A percentile compares a stretch with the other conserved stretches of the same genome.
Evolutionary conservation across 306 rosid genomes (phyloP).

Genomic region (Pterocarpus santalinus): DNA sequence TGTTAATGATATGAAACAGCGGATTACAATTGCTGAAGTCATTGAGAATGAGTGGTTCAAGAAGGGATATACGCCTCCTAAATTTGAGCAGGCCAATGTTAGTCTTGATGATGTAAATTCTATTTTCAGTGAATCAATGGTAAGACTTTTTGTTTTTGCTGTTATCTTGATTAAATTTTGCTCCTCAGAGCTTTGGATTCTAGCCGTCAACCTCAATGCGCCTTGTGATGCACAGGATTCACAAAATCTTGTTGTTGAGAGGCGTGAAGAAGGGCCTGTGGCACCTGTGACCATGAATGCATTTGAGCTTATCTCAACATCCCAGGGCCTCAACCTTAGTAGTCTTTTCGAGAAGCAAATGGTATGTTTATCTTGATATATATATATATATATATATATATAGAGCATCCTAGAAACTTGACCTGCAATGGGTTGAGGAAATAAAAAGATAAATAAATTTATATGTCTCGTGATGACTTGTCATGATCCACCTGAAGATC

Average conservation of each 20-base stretch:
- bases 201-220: slow-evolving; percentile 39
- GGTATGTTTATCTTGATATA: slow-evolving; percentile 52
- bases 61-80: slow-evolving; percentile 89
- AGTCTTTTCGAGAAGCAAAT: slow-evolving; percentile 91
- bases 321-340: slow-evolving; percentile 92
- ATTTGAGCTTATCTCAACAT: slow-evolving; percentile 92
- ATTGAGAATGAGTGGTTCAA: slow-evolving; percentile 96
- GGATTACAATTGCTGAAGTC: slow-evolving; percentile 83
- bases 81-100: slow-evolving; percentile 78
- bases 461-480: slow-evolving; percentile 3
- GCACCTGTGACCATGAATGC: slow-evolving; percentile 94
- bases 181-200: slow-evolving; percentile 31
- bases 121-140: slow-evolving; percentile 72
- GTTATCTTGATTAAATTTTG: slow-evolving; percentile 32
- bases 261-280: slow-evolving; percentile 63
- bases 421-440: slow-evolving; percentile 13
- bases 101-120: slow-evolving; percentile 78
- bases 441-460: neutral
- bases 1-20: slow-evolving; percentile 59
- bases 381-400: too few species aligned
- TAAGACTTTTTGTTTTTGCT: slow-evolving; percentile 49
- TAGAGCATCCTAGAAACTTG: neutral
- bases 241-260: slow-evolving; percentile 78
- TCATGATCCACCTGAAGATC: neutral
- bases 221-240: slow-evolving; percentile 59